Evolutionary conservation across 768 basidiomycete species (phyloP).

Genomic region (Royoungia palumana): DNA sequence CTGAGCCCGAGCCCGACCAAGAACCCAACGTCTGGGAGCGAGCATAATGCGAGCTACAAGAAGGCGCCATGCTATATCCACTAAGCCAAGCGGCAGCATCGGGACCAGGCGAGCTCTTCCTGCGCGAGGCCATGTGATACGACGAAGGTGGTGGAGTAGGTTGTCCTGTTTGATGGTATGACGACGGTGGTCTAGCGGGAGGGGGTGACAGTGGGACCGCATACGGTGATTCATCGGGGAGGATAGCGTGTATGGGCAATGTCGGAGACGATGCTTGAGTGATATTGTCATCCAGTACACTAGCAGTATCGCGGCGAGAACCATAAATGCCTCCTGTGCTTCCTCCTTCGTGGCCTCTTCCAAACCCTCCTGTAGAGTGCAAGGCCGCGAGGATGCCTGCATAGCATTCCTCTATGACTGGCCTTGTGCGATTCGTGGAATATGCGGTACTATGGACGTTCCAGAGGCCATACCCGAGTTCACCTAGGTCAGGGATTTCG

Average conservation of each 20-base stretch:
- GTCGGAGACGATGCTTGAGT: constrained; percentile 24
- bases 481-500: constrained; percentile 19
- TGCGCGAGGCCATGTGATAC: constrained; percentile 12
- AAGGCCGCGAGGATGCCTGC: constrained; percentile 27
- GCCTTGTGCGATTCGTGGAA: not conserved
- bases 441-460: not conserved
- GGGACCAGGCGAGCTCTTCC: constrained; percentile 29
- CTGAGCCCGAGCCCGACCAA: constrained; percentile 23
- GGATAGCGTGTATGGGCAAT: constrained; percentile 15
- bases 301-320: constrained; percentile 13
- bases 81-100: constrained; percentile 25
- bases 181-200: constrained; percentile 8
- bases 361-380: constrained; percentile 10
- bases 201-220: constrained; percentile 25
- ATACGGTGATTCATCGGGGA: constrained; percentile 15
- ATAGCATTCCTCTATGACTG: constrained; percentile 25
- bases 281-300: constrained; percentile 10
- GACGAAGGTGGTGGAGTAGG: constrained; percentile 27
- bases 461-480: constrained; percentile 5
- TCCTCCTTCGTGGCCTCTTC: constrained; percentile 18
- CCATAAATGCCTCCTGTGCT: constrained; percentile 30
- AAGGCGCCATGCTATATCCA: constrained; percentile 25
- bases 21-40: constrained; percentile 30
- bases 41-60: constrained; percentile 25
- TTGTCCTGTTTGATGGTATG: constrained; percentile 6